Evolutionary conservation across 306 rosid species (phyloP).

Genomic region (Fagus crenata): DNA sequence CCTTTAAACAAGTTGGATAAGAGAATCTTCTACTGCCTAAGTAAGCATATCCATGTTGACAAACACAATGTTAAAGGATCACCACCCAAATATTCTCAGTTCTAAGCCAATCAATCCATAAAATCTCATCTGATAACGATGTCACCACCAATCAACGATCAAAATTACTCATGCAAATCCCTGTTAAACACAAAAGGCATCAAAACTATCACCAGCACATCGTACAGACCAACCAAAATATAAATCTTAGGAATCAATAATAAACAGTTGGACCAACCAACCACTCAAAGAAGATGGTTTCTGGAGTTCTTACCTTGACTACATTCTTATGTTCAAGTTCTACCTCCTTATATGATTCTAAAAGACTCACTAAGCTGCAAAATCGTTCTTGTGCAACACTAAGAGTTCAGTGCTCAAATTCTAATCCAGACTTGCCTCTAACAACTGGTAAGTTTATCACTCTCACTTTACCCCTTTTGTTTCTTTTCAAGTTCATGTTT

Average conservation of each 20-base stretch:
- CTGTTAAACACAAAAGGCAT: not conserved
- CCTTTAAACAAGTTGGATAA: too few relatives aligned
- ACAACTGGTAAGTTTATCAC: slow-evolving; percentile 27
- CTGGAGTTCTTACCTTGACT: slow-evolving; percentile 24
- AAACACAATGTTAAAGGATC: not conserved
- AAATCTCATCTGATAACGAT: not conserved
- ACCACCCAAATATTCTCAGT: not conserved
- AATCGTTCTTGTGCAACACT: not conserved
- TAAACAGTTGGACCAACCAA: not conserved
- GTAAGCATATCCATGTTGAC: not conserved
- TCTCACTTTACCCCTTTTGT: not conserved
- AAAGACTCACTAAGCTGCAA: slow-evolving; percentile 12
- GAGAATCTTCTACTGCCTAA: not conserved
- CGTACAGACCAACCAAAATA: not conserved
- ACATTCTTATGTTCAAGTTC: slow-evolving; percentile 7
- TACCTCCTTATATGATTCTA: slow-evolving; percentile 8
- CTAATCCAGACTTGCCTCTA: slow-evolving; percentile 20
- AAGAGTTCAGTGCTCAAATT: slow-evolving; percentile 28
- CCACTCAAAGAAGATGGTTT: slow-evolving; percentile 29
- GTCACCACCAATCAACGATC: not conserved
- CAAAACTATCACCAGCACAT: not conserved
- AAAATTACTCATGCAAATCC: not conserved
- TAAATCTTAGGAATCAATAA: not conserved
- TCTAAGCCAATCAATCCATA: not conserved
- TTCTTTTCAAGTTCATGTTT: too few relatives aligned